Percentiles rank a stretch among this genome's conserved stretches.
phyloP scores from a whole-genome alignment of 2,329 filamentous ascomycete genomes.

The Polytolypa hystricis region DNA sequence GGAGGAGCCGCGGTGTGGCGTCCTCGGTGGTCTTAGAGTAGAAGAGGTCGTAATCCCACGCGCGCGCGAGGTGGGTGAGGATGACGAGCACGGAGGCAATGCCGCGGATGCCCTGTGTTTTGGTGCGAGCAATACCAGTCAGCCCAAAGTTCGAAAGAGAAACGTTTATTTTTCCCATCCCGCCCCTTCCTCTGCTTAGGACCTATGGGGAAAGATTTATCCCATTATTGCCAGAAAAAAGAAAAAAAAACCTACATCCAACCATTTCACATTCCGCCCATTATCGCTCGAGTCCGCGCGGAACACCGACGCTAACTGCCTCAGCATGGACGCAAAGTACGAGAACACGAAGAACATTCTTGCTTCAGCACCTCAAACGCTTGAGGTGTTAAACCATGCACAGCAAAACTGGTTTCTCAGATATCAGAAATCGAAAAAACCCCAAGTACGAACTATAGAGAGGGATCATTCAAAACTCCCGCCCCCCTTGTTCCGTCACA shows the following conservation, averaged over 20 bases:
- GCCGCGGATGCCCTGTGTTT: constrained; percentile 41
- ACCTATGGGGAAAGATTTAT: no score
- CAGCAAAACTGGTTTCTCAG: no score
- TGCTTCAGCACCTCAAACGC: no score
- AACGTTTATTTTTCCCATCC: no score
- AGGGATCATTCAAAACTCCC: no score
- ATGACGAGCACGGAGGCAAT: constrained; percentile 44
- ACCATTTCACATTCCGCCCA: constrained; percentile 28
- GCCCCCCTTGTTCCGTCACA: no score
- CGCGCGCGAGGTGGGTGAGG: constrained; percentile 41
- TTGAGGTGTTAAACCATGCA: no score
- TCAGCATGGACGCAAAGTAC: constrained; percentile 1
- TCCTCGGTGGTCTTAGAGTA: constrained; percentile 36
- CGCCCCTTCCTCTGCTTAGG: no score
- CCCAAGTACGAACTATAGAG: background rate
- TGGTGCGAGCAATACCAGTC: no score
- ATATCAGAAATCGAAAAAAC: background rate
- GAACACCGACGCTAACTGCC: constrained; percentile 1
- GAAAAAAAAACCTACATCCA: constrained; percentile 23
- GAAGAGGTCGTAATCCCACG: constrained; percentile 43
- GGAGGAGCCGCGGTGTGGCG: constrained; percentile 35
- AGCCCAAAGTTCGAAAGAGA: no score
- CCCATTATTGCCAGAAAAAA: no score
- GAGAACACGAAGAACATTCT: background rate
- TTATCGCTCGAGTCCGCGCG: constrained; percentile 4